Percentiles rank a stretch among this genome's conserved stretches.
Conservation (phyloP, 345 rosid species). For the Aquilaria sinensis region DNA sequence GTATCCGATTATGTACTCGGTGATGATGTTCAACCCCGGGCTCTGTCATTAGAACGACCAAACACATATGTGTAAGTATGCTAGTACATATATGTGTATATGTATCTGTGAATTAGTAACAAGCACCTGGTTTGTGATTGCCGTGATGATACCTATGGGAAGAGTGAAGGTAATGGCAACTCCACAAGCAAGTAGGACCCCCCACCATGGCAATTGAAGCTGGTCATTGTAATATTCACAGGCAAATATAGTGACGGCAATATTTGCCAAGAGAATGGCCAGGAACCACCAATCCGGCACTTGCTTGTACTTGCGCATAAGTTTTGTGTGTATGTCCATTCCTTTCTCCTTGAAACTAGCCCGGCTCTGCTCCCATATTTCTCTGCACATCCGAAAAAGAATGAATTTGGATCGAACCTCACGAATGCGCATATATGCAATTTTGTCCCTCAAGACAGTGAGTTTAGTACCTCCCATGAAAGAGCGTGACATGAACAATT, state of each 20-base stretch:
- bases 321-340: conserved; percentile 68
- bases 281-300: conserved; percentile 97
- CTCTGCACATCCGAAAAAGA: conserved; percentile 32
- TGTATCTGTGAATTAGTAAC: too few species aligned
- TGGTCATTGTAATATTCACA: conserved; percentile 84
- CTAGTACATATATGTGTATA: too few species aligned
- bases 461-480: conserved; percentile 74
- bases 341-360: conserved; percentile 60
- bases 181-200: conserved; percentile 77
- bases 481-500: conserved; percentile 67
- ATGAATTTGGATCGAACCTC: too few species aligned
- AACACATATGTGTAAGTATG: background rate
- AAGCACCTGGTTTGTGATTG: conserved; percentile 87
- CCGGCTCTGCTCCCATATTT: conserved; percentile 83
- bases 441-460: background rate
- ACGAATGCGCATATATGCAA: background rate
- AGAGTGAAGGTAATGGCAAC: conserved; percentile 85
- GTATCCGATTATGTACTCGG: conserved; percentile 92
- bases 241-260: conserved; percentile 62
- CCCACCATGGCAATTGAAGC: conserved; percentile 99
- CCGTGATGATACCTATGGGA: conserved; percentile 92
- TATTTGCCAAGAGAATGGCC: conserved; percentile 52
- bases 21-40: conserved; percentile 87
- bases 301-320: conserved; percentile 71
- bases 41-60: conserved; percentile 31